Percentiles rank a stretch among this genome's conserved stretches.
phyloP scores from a whole-genome alignment of 345 rosid species.

The Lepidium didymum region DNA sequence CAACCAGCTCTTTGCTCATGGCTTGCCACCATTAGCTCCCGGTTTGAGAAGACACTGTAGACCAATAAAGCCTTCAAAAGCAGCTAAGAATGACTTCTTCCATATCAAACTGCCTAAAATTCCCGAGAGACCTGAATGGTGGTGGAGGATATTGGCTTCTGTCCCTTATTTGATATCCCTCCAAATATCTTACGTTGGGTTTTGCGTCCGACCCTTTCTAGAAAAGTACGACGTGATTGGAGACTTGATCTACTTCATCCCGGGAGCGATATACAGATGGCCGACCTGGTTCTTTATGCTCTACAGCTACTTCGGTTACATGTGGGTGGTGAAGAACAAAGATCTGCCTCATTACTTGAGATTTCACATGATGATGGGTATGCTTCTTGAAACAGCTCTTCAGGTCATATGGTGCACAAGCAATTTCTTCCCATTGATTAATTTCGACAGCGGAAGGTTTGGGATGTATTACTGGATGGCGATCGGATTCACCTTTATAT shows the following conservation, averaged over 20 bases:
- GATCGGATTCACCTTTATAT: constrained; percentile 49
- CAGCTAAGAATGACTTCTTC: constrained; percentile 36
- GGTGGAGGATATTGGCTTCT: constrained; percentile 77
- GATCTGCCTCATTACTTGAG: constrained; percentile 71
- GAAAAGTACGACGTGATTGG: constrained; percentile 44
- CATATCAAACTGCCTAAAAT: constrained; percentile 40
- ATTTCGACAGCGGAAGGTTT: constrained; percentile 47
- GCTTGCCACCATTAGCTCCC: constrained; percentile 16
- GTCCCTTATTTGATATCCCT: constrained; percentile 70
- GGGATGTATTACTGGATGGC: constrained; percentile 71
- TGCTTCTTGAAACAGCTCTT: constrained; percentile 62
- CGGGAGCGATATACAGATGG: constrained; percentile 63
- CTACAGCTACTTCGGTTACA: constrained; percentile 49
- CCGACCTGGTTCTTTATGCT: constrained; percentile 72
- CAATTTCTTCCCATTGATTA: constrained; percentile 73
- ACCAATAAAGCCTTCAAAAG: constrained; percentile 16
- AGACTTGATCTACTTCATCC: constrained; percentile 53
- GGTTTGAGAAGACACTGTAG: neutral
- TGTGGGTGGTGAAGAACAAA: constrained; percentile 60
- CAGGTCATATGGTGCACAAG: constrained; percentile 59
- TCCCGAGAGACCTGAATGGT: constrained; percentile 65
- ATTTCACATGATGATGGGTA: constrained; percentile 88
- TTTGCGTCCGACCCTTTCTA: constrained; percentile 55
- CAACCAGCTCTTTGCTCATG: constrained; percentile 9
- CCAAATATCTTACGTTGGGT: constrained; percentile 66